Conservation (phyloP, 352 stramenopile species). For the Phytophthora foliorum region DNA sequence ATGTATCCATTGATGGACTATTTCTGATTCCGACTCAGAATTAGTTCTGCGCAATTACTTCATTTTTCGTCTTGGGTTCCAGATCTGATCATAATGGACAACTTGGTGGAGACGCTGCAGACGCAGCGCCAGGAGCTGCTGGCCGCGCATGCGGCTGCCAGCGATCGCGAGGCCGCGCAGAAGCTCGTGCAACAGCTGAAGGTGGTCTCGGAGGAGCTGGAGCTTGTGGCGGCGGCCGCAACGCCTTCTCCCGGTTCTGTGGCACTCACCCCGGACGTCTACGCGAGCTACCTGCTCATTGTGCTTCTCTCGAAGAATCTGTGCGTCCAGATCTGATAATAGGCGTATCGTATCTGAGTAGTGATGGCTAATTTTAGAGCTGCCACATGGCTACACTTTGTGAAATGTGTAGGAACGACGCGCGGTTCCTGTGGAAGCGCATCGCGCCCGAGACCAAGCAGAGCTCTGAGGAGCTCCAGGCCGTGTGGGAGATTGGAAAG, state of each 20-base stretch:
- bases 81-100: slow-evolving; percentile 47
- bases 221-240: slow-evolving; percentile 59
- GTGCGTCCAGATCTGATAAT: slow-evolving; percentile 29
- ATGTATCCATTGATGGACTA: slow-evolving; percentile 3
- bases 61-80: not conserved
- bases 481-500: slow-evolving; percentile 76
- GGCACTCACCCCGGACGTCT: slow-evolving; percentile 63
- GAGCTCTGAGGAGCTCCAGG: slow-evolving; percentile 43
- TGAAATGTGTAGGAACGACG: slow-evolving; percentile 47
- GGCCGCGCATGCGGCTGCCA: slow-evolving; percentile 22
- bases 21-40: slow-evolving; percentile 21
- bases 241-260: slow-evolving; percentile 32
- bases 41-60: not conserved
- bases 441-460: slow-evolving; percentile 57
- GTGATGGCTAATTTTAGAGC: not conserved
- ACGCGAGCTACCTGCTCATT: slow-evolving; percentile 64
- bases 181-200: slow-evolving; percentile 48
- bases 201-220: slow-evolving; percentile 58
- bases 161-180: slow-evolving; percentile 24
- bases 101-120: slow-evolving; percentile 54
- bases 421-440: slow-evolving; percentile 83
- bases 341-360: no score
- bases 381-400: slow-evolving; percentile 15
- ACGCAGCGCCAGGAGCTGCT: slow-evolving; percentile 54
- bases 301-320: slow-evolving; percentile 62